Evolutionary conservation across 805 yeast species (phyloP), one percentile per base, ranked within the genome.

Genomic region (Cyberlindnera petersonii): DNA sequence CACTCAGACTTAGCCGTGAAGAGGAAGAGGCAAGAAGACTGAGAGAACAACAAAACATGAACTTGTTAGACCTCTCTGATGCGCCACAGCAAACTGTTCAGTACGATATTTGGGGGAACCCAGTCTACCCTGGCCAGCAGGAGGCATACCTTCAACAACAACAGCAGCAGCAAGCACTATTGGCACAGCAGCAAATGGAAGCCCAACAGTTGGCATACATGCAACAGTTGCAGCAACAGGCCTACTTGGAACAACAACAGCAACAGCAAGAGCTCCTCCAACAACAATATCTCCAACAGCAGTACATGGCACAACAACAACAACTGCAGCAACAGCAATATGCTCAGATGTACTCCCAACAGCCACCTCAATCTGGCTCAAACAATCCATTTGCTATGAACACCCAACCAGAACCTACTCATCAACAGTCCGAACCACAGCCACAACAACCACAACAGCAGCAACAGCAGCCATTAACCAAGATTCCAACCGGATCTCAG

Each of bases 381-480:
- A 83, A 84, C 60, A 85, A 84, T 60, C 95, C 95, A 37, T 85
- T 85, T 59, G 86, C 91, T 1, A 50, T 74, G 37, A 49, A 47
- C 29, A 17, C 40, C 26, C 13, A 30, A 20, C 35, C 35, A 23
- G 28, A 23, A 11, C 35, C 19, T 21, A 31, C 31, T 17, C 40
- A 41, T 15, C 44, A 39, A 28, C 29, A 22, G 23, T 14, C 24
- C 18, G 30, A 36, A 18, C 39, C 16, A 17, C 31, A 19, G 17
- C 37, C 79, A 48, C 71, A 74, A 46, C 46, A 35, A 33, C 31
- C 19, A 19, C 53, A 47, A 39, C 66, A 58, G 47, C 28, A 34
- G 16, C 49, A 51, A 23, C 69, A 52, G 46, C 66, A 50, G 47
- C 56, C 44, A 36, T 43, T 76, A 32, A 61, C 58, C 20, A 74